phyloP scores from a whole-genome alignment of 1,284 basidiomycete species.

The Mycosarcoma maydis region DNA sequence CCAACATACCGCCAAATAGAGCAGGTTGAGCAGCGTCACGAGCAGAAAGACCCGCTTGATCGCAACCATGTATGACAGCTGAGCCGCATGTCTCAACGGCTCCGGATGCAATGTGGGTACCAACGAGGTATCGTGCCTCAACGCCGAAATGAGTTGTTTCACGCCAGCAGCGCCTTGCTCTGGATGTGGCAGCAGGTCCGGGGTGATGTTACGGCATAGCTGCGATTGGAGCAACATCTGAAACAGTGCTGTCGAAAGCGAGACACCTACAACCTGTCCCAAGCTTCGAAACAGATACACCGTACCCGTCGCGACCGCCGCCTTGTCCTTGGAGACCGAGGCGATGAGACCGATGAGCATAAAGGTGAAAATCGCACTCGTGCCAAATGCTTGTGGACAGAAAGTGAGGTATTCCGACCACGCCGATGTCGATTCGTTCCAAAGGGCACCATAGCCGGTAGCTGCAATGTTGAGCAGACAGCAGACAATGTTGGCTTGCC shows the following conservation, averaged over 20 bases:
- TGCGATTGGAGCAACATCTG: conserved; percentile 76
- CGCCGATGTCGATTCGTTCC: conserved; percentile 72
- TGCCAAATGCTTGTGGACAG: conserved; percentile 69
- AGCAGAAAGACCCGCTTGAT: conserved; percentile 85
- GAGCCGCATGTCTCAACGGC: conserved; percentile 74
- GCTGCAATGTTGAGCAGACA: conserved; percentile 33
- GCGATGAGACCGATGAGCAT: conserved; percentile 73
- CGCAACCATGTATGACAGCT: conserved; percentile 82
- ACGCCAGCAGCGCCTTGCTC: conserved; percentile 12
- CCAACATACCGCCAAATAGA: conserved; percentile 37
- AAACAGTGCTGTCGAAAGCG: conserved; percentile 79
- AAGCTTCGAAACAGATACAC: conserved; percentile 76
- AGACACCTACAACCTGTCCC: conserved; percentile 85
- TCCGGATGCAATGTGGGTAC: conserved; percentile 77
- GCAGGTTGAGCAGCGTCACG: conserved; percentile 76
- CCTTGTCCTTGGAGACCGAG: conserved; percentile 57
- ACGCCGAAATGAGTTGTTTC: conserved; percentile 74
- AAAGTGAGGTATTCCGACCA: conserved; percentile 76
- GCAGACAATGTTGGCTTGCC: conserved; percentile 76
- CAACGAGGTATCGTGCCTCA: conserved; percentile 80
- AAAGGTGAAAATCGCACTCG: conserved; percentile 81
- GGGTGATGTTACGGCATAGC: conserved; percentile 74
- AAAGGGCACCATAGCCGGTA: conserved; percentile 17
- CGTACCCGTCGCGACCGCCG: conserved; percentile 84
- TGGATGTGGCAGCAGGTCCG: conserved; percentile 70